Base-by-base conservation (phyloP, 2,329 filamentous ascomycete genomes). In the Ascochyta fabae region DNA sequence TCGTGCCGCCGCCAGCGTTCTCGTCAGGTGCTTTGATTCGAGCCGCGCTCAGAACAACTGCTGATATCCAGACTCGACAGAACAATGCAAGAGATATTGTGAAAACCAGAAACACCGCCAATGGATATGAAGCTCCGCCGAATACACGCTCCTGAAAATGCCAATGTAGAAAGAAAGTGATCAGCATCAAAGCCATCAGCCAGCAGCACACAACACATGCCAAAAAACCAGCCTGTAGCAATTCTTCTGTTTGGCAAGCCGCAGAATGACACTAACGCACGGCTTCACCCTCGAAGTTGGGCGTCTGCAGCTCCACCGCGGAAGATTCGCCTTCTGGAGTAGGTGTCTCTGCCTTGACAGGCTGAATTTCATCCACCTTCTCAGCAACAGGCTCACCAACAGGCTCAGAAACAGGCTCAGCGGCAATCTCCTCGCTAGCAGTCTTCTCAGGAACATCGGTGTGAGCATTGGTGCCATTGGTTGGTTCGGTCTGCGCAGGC, bases 121-220 rank as follows among this genome's bases (percentile, higher is more conserved):
- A 66, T 68, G 65, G 59, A 64, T 65, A 67, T 68, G 60, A 68
- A 66, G 55, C 59, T 66, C 54, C 60, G 49, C 63, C 63, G 64
- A 63, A 64, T 62, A 65, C 62, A 62, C 65, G 72, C 71, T 73
- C 71, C 71, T 60, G 68, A 61, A 73, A 73, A 75, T 73, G 71
- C 71, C 68, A 51, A 60, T 61, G 59, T 58, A 61, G 64, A 63
- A 51, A 44, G 12, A 34, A 44, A 44, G n/a, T 22, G 27, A 34
- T 36, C 15, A 56, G 42, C 34, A 48, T 27, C 36, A 42, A 35
- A 41, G 16, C 41, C 31, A 48, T 16, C 39, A 48, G 35, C 36
- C 31, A 23, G 39, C 22, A 27, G 35, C 29, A 50, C 23, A 35
- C 15, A 9, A 35, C 34, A 23, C 5, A 24, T 24, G 41, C 40